Percentiles rank a stretch among this genome's conserved stretches.
These are phyloP conservation scores for Priceomyces medius DNA, from an alignment of 805 yeast genomes.

Conservation along the genomic window DNA sequence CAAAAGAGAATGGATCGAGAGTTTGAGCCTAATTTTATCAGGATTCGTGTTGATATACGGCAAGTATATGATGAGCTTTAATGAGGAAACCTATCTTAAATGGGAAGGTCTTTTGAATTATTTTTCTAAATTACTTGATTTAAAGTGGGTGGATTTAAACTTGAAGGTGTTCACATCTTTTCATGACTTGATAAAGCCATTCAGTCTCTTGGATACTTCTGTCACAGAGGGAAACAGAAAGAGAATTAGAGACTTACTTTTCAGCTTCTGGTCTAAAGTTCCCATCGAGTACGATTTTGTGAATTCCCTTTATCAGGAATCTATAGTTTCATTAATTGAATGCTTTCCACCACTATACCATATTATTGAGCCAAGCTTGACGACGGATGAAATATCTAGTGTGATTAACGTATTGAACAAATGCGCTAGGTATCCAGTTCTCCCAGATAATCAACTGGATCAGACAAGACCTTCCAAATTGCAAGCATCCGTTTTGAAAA, in stretches of 20 bases:
- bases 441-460: slow-evolving; percentile 60
- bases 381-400: slow-evolving; percentile 39
- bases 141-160: slow-evolving; percentile 52
- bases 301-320: slow-evolving; percentile 55
- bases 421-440: slow-evolving; percentile 70
- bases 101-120: slow-evolving; percentile 62
- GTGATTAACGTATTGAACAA: slow-evolving; percentile 61
- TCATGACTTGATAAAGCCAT: slow-evolving; percentile 43
- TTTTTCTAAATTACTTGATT: slow-evolving; percentile 37
- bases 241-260: slow-evolving; percentile 37
- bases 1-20: slow-evolving; percentile 55
- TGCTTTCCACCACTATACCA: slow-evolving; percentile 51
- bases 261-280: slow-evolving; percentile 50
- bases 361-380: slow-evolving; percentile 31
- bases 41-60: slow-evolving; percentile 67
- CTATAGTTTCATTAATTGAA: slow-evolving; percentile 53
- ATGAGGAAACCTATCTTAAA: slow-evolving; percentile 23
- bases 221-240: slow-evolving; percentile 1
- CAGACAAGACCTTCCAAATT: slow-evolving; percentile 51
- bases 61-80: slow-evolving; percentile 46
- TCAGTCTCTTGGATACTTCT: slow-evolving; percentile 14
- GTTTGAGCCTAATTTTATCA: slow-evolving; percentile 55
- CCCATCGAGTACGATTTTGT: slow-evolving; percentile 41
- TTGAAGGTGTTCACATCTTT: slow-evolving; percentile 55
- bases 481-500: slow-evolving; percentile 58